Conservation (phyloP, 2,329 filamentous ascomycete genomes). For the Alternaria ventricosa region DNA sequence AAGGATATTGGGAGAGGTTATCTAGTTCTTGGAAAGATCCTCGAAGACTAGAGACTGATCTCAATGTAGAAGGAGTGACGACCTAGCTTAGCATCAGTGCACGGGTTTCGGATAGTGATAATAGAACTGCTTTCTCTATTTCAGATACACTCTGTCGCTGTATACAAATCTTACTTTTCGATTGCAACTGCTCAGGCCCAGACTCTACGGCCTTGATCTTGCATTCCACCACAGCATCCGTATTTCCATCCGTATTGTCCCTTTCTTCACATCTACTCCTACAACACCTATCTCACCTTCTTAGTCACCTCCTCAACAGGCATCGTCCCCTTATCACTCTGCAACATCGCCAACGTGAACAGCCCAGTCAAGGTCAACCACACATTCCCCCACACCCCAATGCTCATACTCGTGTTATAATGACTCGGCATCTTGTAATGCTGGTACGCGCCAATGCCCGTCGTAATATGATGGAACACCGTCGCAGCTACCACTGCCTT, state of each 20-base stretch:
- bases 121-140: not conserved
- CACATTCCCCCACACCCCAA: conserved; percentile 35
- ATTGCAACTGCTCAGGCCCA: not conserved
- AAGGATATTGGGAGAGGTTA: not conserved
- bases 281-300: conserved; percentile 14
- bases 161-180: not conserved
- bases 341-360: conserved; percentile 19
- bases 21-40: not conserved
- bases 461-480: conserved; percentile 31
- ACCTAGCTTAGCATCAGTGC: not conserved
- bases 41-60: not conserved
- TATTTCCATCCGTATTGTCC: not conserved
- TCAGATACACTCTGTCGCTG: not conserved
- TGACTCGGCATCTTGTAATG: conserved; percentile 34
- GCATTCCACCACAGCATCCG: not conserved
- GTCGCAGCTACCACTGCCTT: conserved; percentile 31
- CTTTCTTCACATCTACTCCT: too few relatives aligned
- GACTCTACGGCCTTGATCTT: not conserved
- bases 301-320: conserved; percentile 15
- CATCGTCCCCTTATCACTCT: conserved; percentile 13
- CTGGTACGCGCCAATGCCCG: conserved; percentile 31
- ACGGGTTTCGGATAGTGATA: not conserved
- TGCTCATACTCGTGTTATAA: conserved; percentile 32
- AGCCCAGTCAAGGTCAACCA: conserved; percentile 29
- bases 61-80: too few relatives aligned